Conservation (phyloP, 495 filamentous ascomycete species). For the Talaromyces borbonicus region DNA sequence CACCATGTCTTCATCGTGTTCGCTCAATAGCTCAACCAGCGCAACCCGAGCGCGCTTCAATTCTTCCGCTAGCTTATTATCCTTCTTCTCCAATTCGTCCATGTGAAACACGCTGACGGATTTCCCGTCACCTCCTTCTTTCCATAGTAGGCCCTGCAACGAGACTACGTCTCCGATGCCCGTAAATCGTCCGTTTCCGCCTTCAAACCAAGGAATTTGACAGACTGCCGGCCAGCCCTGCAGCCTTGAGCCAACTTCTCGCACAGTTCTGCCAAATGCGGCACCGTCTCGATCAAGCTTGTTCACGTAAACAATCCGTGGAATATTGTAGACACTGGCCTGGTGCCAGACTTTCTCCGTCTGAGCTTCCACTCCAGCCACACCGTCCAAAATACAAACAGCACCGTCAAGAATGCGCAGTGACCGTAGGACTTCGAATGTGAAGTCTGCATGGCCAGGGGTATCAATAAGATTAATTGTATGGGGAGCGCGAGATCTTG, state of each 20-base stretch:
- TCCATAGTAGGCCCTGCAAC: slow-evolving; percentile 43
- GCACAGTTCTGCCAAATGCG: slow-evolving; percentile 76
- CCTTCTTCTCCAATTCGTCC: slow-evolving; percentile 39
- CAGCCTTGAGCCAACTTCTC: slow-evolving; percentile 71
- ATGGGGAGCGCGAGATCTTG: slow-evolving; percentile 39
- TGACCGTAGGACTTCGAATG: slow-evolving; percentile 92
- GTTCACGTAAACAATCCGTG: slow-evolving; percentile 82
- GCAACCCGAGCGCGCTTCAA: slow-evolving; percentile 64
- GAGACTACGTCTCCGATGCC: slow-evolving; percentile 78
- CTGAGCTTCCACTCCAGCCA: slow-evolving; percentile 95
- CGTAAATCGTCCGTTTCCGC: slow-evolving; percentile 58
- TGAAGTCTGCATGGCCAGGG: slow-evolving; percentile 95
- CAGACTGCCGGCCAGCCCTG: slow-evolving; percentile 82
- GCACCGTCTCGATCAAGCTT: slow-evolving; percentile 95
- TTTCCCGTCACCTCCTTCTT: slow-evolving; percentile 58
- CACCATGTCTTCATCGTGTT: slow-evolving; percentile 77
- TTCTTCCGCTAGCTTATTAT: slow-evolving; percentile 53
- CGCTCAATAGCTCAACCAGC: slow-evolving; percentile 74
- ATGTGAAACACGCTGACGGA: slow-evolving; percentile 41
- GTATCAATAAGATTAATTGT: slow-evolving; percentile 95
- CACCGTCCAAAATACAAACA: slow-evolving; percentile 90
- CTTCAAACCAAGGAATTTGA: slow-evolving; percentile 87
- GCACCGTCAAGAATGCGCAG: slow-evolving; percentile 90
- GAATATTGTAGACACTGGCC: slow-evolving; percentile 75
- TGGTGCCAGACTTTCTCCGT: slow-evolving; percentile 97